Evolutionary conservation across 129 eudicot genomes (phyloP), one percentile per base, ranked within the genome.

Genomic region (Calendula officinalis): DNA sequence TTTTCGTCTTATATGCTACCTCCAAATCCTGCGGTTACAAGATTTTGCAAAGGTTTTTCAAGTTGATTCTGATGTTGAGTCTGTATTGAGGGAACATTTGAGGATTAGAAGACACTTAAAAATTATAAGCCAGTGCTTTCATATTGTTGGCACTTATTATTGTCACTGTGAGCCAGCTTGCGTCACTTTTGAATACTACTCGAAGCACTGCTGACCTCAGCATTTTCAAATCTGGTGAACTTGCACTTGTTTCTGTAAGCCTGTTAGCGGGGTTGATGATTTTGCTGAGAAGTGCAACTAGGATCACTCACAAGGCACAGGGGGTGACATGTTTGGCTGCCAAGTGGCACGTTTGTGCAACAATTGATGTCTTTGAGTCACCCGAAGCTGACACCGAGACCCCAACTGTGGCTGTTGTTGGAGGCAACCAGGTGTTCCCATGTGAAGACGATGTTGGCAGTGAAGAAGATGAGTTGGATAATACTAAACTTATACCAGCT

Each of bases 301-400:
- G 86, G 75, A 88, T 88, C 55, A 88, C 96, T 0, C 96, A 88
- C 71, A 88, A 82, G 62, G 96, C 94, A 30, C 94, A 75, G 57
- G 81, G 81, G 2, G 86, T 88, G 64, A 88, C 94, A 7, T 67
- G 79, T 80, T 83, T 88, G 3, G 92, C 96, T 40, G 80, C 96
- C 58, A 85, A 82, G 75, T 88, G 96, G 96, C 94, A 88, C 39
- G 96, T 76, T 6, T 85, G 90, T 68, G 89, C 94, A n/a, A 82
- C 96, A 37, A 82, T 88, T 4, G 87, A 84, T 48, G 67, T 82
- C 2, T 88, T 84, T 30, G 84, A 75, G 32, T 14, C 80, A 35
- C 73, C 74, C 0, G 88, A 63, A 32, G 68, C 68, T 8, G 68
- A 63, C 5, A 63, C 56, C 2, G 68, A 63, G 6, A 63, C 68